Base-by-base conservation (phyloP, 768 basidiomycete species). In the Roridomyces roridus region DNA sequence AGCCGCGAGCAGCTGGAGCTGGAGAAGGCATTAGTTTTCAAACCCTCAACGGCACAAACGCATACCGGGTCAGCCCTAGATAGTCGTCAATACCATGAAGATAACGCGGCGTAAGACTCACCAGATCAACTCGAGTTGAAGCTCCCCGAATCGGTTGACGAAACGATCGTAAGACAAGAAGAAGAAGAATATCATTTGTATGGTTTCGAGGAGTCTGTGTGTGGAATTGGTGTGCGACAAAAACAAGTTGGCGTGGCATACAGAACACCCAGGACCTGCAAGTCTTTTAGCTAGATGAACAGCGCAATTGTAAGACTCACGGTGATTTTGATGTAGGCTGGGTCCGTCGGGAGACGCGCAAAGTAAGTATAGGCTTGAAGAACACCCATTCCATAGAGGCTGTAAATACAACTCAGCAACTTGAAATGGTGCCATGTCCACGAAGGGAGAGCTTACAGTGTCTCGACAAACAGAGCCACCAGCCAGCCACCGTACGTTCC, bases 401-500 rank as follows among this genome's bases (percentile, higher is more conserved):
- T 0, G 1, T n/a, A n/a, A n/a, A n/a, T n/a, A n/a, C n/a, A n/a
- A n/a, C n/a, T n/a, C n/a, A n/a, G n/a, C n/a, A n/a, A n/a, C n/a
- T n/a, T n/a, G n/a, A n/a, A n/a, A n/a, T n/a, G n/a, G n/a, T n/a
- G n/a, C n/a, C n/a, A n/a, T n/a, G n/a, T n/a, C n/a, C n/a, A n/a
- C n/a, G 29, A 31, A 31, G 14, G 14, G 29, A 31, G 14, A 31
- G 6, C 29, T 14, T 31, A 31, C 29, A 31, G 14, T 31, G 29
- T 31, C 14, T 59, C 58, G 15, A 59, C 8, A 14, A 54, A 36
- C 23, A 59, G 52, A 1, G 58, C 35, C 4, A 59, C 37, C 6
- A 59, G 34, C 58, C 58, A 59, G 20, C 44, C 58, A 14, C 58
- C 58, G 52, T 59, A 59, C 6, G 58, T 59, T 17, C 51, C 49